phyloP scores from a whole-genome alignment of 768 basidiomycete genomes.

The Phaffia australis region DNA sequence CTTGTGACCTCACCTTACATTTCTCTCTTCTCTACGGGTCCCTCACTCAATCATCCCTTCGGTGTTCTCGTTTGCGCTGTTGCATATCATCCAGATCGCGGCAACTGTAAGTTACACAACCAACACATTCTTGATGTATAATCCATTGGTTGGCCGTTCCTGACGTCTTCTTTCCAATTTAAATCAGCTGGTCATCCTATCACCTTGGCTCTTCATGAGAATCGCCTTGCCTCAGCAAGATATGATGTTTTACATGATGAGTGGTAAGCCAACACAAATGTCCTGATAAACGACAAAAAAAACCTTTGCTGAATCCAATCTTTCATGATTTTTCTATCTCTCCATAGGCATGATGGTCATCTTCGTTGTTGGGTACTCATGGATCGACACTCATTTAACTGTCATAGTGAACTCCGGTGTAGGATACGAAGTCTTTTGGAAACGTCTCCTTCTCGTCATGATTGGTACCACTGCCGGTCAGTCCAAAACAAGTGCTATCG shows the following conservation, averaged over 20 bases:
- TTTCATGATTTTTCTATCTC: too few relatives aligned
- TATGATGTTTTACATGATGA: slow-evolving; percentile 35
- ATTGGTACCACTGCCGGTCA: slow-evolving; percentile 45
- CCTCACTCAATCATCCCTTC: neutral
- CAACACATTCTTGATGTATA: too few relatives aligned
- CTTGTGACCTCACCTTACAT: slow-evolving; percentile 17
- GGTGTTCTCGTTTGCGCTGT: neutral
- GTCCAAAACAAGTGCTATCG: slow-evolving; percentile 42
- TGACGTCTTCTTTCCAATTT: neutral
- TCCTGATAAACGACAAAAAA: too few relatives aligned
- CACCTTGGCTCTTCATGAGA: slow-evolving; percentile 47
- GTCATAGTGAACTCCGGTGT: slow-evolving; percentile 46
- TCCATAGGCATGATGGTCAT: slow-evolving; percentile 39
- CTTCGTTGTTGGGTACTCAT: slow-evolving; percentile 49
- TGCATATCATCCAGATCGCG: neutral
- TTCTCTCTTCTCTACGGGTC: neutral
- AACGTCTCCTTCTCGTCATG: slow-evolving; percentile 41
- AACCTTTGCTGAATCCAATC: too few relatives aligned
- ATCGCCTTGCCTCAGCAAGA: slow-evolving; percentile 39
- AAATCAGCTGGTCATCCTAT: slow-evolving; percentile 40
- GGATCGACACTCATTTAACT: slow-evolving; percentile 48
- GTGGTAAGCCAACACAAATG: too few relatives aligned
- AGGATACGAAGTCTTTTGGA: slow-evolving; percentile 49
- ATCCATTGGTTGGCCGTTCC: too few relatives aligned
- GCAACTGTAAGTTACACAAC: neutral